These are phyloP conservation scores for Adansonia rubrostipa DNA, from an alignment of 441 rosid genomes.

Conservation along the genomic window DNA sequence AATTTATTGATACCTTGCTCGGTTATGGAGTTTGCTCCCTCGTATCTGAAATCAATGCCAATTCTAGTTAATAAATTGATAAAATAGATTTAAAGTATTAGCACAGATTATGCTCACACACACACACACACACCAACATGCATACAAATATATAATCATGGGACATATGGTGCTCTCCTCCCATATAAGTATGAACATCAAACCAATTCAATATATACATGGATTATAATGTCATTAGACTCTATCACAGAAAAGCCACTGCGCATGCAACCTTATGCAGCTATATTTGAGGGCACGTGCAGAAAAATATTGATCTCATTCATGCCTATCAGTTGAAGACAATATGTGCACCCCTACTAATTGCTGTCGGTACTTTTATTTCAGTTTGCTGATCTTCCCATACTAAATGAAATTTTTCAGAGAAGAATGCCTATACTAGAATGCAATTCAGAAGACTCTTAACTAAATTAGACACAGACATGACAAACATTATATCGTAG, in stretches of 20 bases:
- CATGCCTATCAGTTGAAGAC: neutral
- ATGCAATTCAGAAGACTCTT: neutral
- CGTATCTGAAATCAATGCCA: conserved; percentile 66
- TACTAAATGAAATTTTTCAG: neutral
- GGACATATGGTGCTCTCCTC: neutral
- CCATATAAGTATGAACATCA: conserved; percentile 7
- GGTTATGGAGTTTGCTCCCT: conserved; percentile 92
- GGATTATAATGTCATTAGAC: neutral
- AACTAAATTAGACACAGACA: neutral
- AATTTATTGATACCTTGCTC: conserved; percentile 73
- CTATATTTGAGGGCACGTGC: neutral
- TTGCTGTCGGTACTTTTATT: neutral
- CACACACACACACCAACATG: neutral
- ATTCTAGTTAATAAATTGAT: conserved; percentile 16
- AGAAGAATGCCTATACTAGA: neutral
- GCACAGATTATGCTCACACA: neutral
- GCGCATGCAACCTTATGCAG: neutral
- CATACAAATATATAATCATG: neutral
- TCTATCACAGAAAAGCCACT: neutral
- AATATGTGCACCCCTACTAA: neutral
- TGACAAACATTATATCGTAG: neutral
- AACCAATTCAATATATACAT: neutral
- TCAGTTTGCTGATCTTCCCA: neutral
- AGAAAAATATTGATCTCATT: neutral
- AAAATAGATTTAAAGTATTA: neutral